phyloP scores from a whole-genome alignment of 345 rosid species.

The Linum usitatissimum region DNA sequence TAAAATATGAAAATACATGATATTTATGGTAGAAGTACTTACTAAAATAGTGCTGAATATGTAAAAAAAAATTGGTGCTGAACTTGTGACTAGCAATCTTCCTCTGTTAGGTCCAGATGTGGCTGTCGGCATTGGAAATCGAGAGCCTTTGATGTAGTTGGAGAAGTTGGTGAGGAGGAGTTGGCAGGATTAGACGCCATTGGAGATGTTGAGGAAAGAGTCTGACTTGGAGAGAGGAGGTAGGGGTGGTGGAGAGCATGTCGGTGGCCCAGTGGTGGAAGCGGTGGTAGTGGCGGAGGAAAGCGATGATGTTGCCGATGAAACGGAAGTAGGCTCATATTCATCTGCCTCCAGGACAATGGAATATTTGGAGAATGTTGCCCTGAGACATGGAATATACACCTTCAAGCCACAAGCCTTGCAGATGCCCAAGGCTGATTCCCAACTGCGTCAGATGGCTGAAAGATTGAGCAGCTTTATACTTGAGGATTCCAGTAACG shows the following conservation, averaged over 20 bases:
- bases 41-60: too few species aligned
- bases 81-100: slow-evolving; percentile 47
- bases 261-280: slow-evolving; percentile 49
- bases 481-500: slow-evolving; percentile 1
- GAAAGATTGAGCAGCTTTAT: neutral
- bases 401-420: slow-evolving; percentile 7
- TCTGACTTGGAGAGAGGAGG: slow-evolving; percentile 35
- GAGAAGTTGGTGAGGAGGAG: slow-evolving; percentile 38
- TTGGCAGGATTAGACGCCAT: slow-evolving; percentile 33
- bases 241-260: slow-evolving; percentile 36
- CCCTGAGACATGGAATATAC: slow-evolving; percentile 7
- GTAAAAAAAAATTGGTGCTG: slow-evolving; percentile 38
- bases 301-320: slow-evolving; percentile 34
- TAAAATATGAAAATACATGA: slow-evolving; percentile 23
- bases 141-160: slow-evolving; percentile 47
- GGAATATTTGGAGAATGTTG: slow-evolving; percentile 12
- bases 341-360: too few species aligned
- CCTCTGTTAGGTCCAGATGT: slow-evolving; percentile 33
- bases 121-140: slow-evolving; percentile 43
- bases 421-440: slow-evolving; percentile 7
- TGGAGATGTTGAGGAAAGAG: slow-evolving; percentile 31
- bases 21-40: slow-evolving; percentile 29
- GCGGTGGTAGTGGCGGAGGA: slow-evolving; percentile 48
- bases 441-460: slow-evolving; percentile 10
- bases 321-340: too few species aligned